These are phyloP conservation scores for Boletus subcaerulescens DNA, from an alignment of 768 basidiomycete genomes.

Conservation along the genomic window DNA sequence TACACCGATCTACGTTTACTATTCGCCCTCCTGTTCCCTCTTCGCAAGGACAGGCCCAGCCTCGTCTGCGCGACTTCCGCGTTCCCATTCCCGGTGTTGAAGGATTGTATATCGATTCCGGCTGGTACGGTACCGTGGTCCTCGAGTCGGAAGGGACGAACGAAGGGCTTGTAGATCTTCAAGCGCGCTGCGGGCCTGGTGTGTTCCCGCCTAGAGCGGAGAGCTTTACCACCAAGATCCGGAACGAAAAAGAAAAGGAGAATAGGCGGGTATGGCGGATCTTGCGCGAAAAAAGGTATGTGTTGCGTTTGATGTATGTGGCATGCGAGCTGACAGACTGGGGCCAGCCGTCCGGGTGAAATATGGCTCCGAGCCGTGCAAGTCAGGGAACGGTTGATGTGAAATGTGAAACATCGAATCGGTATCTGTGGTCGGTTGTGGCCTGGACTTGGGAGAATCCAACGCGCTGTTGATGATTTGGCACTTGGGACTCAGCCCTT, in stretches of 20 bases:
- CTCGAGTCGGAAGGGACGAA: constrained; percentile 88
- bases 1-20: constrained; percentile 74
- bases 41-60: constrained; percentile 20
- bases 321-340: constrained; percentile 1
- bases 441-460: background rate
- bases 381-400: constrained; percentile 61
- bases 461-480: constrained; percentile 1
- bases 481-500: background rate
- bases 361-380: constrained; percentile 48
- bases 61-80: constrained; percentile 25
- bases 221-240: constrained; percentile 31
- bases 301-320: constrained; percentile 3
- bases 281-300: constrained; percentile 74
- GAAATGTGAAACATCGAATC: constrained; percentile 10
- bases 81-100: constrained; percentile 55
- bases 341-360: constrained; percentile 23
- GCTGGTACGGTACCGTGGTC: constrained; percentile 82
- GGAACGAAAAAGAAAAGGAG: constrained; percentile 40
- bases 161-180: constrained; percentile 77
- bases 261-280: constrained; percentile 64
- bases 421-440: background rate
- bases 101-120: constrained; percentile 62
- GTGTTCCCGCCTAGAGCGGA: constrained; percentile 61
- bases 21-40: constrained; percentile 50
- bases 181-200: constrained; percentile 65